Percentiles rank a stretch among this genome's conserved stretches.
These are phyloP conservation scores for Coniferiporia sulphurascens DNA, from an alignment of 1,284 basidiomycete genomes.

Conservation along the genomic window DNA sequence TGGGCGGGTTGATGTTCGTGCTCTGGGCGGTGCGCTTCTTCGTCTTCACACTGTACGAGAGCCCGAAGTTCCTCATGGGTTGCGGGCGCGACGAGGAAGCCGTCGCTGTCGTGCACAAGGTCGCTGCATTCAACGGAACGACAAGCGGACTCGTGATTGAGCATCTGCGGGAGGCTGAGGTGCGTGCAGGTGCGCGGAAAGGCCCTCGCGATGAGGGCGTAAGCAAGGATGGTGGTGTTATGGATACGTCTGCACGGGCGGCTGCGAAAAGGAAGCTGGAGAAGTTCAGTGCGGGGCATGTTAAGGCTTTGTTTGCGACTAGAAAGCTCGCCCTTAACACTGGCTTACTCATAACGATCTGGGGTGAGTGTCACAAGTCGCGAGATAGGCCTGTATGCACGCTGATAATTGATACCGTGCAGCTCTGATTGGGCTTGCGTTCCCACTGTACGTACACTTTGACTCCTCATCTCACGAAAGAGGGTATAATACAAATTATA, in stretches of 20 bases:
- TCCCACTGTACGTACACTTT: slow-evolving; percentile 48
- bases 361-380: slow-evolving; percentile 10
- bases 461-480: not conserved
- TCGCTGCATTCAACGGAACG: slow-evolving; percentile 66
- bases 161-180: slow-evolving; percentile 35
- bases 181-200: not conserved
- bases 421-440: slow-evolving; percentile 72
- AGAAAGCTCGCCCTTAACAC: slow-evolving; percentile 17
- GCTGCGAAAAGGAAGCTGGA: slow-evolving; percentile 40
- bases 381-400: slow-evolving; percentile 44
- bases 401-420: slow-evolving; percentile 50
- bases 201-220: slow-evolving; percentile 8
- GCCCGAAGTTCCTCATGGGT: slow-evolving; percentile 72
- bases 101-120: slow-evolving; percentile 59
- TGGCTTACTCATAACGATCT: slow-evolving; percentile 15
- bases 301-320: slow-evolving; percentile 18
- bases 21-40: slow-evolving; percentile 67
- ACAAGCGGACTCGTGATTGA: slow-evolving; percentile 44
- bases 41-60: slow-evolving; percentile 70
- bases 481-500: slow-evolving; percentile 10
- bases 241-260: slow-evolving; percentile 21
- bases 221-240: slow-evolving; percentile 18
- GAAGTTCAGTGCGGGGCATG: slow-evolving; percentile 36
- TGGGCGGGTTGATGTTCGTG: slow-evolving; percentile 58
- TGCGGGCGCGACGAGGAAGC: slow-evolving; percentile 69